A percentile compares a stretch with the other conserved stretches of the same genome.
These are phyloP conservation scores for Penicillium sp. DNA, from an alignment of 2,329 filamentous ascomycete genomes.

Conservation along the genomic window DNA sequence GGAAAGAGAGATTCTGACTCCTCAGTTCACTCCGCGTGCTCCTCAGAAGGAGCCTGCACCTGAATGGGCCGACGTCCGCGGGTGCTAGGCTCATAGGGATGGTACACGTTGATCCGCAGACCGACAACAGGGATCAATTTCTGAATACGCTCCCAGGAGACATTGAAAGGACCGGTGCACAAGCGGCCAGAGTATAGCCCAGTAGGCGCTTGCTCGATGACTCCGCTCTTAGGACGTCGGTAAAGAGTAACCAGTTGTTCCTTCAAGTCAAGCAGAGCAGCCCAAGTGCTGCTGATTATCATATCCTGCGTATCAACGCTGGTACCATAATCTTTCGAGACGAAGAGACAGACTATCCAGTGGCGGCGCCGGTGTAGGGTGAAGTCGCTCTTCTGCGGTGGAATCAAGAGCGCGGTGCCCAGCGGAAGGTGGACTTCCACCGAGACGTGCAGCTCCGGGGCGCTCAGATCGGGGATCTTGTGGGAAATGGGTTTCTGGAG, in stretches of 20 bases:
- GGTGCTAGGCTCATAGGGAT: constrained; percentile 16
- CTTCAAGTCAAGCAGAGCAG: constrained; percentile 50
- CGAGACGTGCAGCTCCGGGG: neutral
- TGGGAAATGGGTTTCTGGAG: neutral
- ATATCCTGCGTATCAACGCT: constrained; percentile 35
- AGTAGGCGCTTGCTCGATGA: neutral
- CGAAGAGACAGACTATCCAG: constrained; percentile 60
- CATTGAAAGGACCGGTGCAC: constrained; percentile 56
- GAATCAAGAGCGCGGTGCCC: constrained; percentile 54
- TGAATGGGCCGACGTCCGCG: neutral
- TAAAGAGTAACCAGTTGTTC: constrained; percentile 31
- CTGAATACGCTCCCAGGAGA: constrained; percentile 52
- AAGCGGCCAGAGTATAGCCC: constrained; percentile 52
- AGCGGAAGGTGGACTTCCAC: constrained; percentile 28
- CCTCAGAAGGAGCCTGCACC: neutral
- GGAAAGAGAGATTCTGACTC: neutral
- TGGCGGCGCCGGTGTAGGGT: constrained; percentile 35
- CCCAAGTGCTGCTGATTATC: constrained; percentile 50
- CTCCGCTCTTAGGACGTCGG: neutral
- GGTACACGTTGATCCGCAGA: constrained; percentile 36
- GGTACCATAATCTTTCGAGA: constrained; percentile 49
- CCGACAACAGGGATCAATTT: constrained; percentile 41
- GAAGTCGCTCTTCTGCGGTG: constrained; percentile 43
- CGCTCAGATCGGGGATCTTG: constrained; percentile 5
- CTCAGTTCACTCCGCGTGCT: neutral